Evolutionary conservation across 257 asterid genomes (phyloP).

Genomic region (Henckelia pumila): DNA sequence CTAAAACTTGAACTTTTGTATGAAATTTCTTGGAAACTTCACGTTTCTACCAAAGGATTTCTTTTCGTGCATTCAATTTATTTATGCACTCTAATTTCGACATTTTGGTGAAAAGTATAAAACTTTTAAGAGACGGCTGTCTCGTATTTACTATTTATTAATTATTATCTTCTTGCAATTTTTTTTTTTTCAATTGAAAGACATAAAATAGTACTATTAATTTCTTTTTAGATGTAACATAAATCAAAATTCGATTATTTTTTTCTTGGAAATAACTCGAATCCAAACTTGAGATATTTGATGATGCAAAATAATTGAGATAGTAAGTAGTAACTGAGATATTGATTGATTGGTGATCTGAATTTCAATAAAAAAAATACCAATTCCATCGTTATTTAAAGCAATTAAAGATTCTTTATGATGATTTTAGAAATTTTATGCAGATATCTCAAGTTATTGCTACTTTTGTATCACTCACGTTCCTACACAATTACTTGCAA

Average conservation of each 20-base stretch:
- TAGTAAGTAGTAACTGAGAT: too few relatives aligned
- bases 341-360: neutral
- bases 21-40: neutral
- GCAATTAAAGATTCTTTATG: neutral
- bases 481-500: neutral
- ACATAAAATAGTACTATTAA: too few relatives aligned
- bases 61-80: neutral
- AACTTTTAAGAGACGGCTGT: too few relatives aligned
- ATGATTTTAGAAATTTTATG: neutral
- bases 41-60: too few relatives aligned
- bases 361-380: neutral
- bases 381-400: neutral
- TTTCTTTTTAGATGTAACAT: too few relatives aligned
- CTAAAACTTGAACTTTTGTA: neutral
- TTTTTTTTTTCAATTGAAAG: too few relatives aligned
- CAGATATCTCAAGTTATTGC: conserved; percentile 20
- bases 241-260: too few relatives aligned
- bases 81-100: neutral
- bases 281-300: neutral
- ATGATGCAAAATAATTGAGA: too few relatives aligned
- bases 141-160: too few relatives aligned
- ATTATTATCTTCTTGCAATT: too few relatives aligned
- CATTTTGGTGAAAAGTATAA: too few relatives aligned
- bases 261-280: neutral
- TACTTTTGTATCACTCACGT: conserved; percentile 31